Evolutionary conservation across 345 rosid genomes (phyloP).

Genomic region (Gossypium arboreum): DNA sequence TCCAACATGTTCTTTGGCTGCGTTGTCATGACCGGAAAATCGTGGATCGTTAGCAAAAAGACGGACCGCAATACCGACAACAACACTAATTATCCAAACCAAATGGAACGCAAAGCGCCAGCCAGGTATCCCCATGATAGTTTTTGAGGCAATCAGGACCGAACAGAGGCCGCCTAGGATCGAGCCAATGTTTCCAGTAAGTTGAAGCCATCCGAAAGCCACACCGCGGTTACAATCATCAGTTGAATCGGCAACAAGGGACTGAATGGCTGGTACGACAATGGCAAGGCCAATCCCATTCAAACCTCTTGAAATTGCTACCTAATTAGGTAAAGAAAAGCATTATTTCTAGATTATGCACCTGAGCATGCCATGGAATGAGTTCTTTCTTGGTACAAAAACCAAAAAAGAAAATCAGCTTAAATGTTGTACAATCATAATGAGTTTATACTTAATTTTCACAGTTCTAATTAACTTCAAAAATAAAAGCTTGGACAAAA

Average conservation of each 20-base stretch:
- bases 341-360: background rate
- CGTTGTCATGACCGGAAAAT: conserved; percentile 19
- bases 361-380: background rate
- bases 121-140: conserved; percentile 64
- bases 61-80: conserved; percentile 57
- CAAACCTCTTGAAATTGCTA: conserved; percentile 65
- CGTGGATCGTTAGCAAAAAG: conserved; percentile 66
- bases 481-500: no score
- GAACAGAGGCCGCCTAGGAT: conserved; percentile 54
- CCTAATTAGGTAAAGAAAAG: conserved; percentile 26
- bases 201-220: conserved; percentile 79
- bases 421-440: background rate
- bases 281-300: conserved; percentile 69
- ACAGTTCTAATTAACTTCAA: no score
- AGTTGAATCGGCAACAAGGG: conserved; percentile 74
- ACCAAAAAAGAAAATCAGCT: background rate
- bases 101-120: conserved; percentile 78
- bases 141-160: conserved; percentile 56
- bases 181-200: conserved; percentile 56
- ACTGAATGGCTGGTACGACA: conserved; percentile 55
- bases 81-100: conserved; percentile 50
- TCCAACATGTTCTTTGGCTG: conserved; percentile 16
- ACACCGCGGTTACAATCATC: conserved; percentile 68
- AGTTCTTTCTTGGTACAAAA: background rate
- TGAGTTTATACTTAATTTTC: background rate